Percentiles rank a stretch among this genome's conserved stretches.
phyloP scores from a whole-genome alignment of 768 basidiomycete species.

The Omphalotus guepiniiformis region DNA sequence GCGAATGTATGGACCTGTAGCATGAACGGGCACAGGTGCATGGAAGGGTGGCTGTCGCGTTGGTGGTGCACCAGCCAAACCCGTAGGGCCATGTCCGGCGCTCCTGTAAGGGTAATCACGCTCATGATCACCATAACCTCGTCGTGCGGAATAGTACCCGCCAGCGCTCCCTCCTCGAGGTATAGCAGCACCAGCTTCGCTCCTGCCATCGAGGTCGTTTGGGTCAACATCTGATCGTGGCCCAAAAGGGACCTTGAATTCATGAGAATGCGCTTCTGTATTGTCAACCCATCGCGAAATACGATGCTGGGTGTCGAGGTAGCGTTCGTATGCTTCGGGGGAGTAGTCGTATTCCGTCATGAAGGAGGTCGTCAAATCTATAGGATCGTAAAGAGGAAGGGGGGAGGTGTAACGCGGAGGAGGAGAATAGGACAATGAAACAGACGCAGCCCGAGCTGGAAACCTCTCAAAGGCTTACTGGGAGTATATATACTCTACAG shows the following conservation, averaged over 20 bases:
- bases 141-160: background rate
- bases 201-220: conserved; percentile 4
- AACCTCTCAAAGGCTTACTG: no score
- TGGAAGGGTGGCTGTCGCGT: background rate
- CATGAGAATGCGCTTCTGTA: conserved; percentile 16
- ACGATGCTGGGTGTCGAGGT: conserved; percentile 31
- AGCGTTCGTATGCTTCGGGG: conserved; percentile 34
- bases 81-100: no score
- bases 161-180: conserved; percentile 5
- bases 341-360: conserved; percentile 48
- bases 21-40: background rate
- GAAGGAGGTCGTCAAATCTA: no score
- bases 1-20: no score
- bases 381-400: no score
- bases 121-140: background rate
- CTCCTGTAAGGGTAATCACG: background rate
- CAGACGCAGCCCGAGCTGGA: no score
- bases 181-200: background rate
- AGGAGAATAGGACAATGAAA: no score
- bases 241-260: conserved; percentile 12
- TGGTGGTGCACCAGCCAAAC: background rate
- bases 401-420: no score
- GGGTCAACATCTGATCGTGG: conserved; percentile 12
- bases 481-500: no score
- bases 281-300: conserved; percentile 34